Percentiles rank a stretch among this genome's conserved stretches.
Evolutionary conservation across 495 filamentous ascomycete species (phyloP).

Genomic region (Neurospora pannonica): DNA sequence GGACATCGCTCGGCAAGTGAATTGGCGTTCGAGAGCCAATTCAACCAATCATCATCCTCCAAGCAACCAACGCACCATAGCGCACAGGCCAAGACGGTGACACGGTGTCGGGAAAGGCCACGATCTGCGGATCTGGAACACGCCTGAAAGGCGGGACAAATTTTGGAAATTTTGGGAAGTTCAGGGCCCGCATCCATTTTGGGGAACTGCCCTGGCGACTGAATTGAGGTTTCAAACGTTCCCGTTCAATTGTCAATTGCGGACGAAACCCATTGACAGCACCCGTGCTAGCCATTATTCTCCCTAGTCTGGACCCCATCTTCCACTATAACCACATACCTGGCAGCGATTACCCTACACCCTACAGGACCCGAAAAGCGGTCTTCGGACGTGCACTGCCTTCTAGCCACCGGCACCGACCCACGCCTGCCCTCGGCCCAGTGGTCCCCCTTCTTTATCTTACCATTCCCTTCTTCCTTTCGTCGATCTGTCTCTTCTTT

Average conservation of each 20-base stretch:
- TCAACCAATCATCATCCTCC: background rate
- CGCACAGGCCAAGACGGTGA: background rate
- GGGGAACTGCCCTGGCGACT: background rate
- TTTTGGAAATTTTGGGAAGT: constrained; percentile 4
- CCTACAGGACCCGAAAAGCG: background rate
- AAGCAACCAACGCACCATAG: background rate
- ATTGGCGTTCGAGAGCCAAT: background rate
- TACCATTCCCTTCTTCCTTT: background rate
- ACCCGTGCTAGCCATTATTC: background rate
- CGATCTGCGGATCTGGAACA: constrained; percentile 4
- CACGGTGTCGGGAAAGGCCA: constrained; percentile 5
- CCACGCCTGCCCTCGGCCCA: background rate
- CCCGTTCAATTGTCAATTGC: background rate
- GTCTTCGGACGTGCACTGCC: background rate
- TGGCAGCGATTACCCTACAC: background rate
- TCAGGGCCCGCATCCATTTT: background rate
- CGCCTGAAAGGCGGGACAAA: background rate
- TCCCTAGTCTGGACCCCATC: background rate
- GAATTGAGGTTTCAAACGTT: background rate
- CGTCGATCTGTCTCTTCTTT: background rate
- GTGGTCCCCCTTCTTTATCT: background rate
- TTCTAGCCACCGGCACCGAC: background rate
- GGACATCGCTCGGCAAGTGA: background rate
- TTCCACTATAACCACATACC: background rate
- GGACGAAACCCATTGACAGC: background rate